Percentiles rank a stretch among this genome's conserved stretches.
phyloP scores from a whole-genome alignment of 352 stramenopile species.

The Pythium rhizo-oryzae region DNA sequence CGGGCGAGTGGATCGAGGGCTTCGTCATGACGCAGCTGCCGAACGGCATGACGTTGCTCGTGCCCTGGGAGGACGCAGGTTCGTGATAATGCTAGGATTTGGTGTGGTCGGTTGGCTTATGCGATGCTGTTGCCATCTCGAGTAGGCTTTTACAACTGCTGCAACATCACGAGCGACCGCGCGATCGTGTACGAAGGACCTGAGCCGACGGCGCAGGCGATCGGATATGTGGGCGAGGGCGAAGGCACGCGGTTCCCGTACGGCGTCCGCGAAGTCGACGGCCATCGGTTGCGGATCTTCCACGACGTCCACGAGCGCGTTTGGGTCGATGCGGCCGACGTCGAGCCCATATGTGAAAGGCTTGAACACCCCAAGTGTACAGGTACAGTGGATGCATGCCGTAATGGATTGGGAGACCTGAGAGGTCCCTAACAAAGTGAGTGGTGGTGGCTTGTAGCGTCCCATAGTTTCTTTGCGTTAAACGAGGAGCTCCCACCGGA shows the following conservation, averaged over 20 bases:
- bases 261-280: slow-evolving; percentile 40
- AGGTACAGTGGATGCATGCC: slow-evolving; percentile 38
- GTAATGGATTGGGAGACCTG: slow-evolving; percentile 9
- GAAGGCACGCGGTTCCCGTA: slow-evolving; percentile 47
- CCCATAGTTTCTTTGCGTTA: slow-evolving; percentile 62
- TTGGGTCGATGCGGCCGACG: slow-evolving; percentile 57
- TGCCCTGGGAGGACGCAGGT: slow-evolving; percentile 54
- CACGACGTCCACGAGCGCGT: slow-evolving; percentile 48
- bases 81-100: not conserved
- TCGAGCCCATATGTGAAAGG: slow-evolving; percentile 49
- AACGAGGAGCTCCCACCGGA: slow-evolving; percentile 56
- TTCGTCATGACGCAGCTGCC: slow-evolving; percentile 61
- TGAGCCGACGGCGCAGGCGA: slow-evolving; percentile 24
- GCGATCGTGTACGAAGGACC: slow-evolving; percentile 48
- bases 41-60: slow-evolving; percentile 45
- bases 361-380: slow-evolving; percentile 48
- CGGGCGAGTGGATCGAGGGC: slow-evolving; percentile 35
- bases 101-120: not conserved
- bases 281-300: slow-evolving; percentile 36
- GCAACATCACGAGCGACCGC: slow-evolving; percentile 35
- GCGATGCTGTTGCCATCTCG: not conserved
- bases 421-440: not conserved
- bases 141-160: slow-evolving; percentile 46
- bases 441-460: slow-evolving; percentile 15
- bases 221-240: slow-evolving; percentile 38